A percentile compares a stretch with the other conserved stretches of the same genome.
Conservation (phyloP, 148 eudicot genomes). For the Camellia sinensis region DNA sequence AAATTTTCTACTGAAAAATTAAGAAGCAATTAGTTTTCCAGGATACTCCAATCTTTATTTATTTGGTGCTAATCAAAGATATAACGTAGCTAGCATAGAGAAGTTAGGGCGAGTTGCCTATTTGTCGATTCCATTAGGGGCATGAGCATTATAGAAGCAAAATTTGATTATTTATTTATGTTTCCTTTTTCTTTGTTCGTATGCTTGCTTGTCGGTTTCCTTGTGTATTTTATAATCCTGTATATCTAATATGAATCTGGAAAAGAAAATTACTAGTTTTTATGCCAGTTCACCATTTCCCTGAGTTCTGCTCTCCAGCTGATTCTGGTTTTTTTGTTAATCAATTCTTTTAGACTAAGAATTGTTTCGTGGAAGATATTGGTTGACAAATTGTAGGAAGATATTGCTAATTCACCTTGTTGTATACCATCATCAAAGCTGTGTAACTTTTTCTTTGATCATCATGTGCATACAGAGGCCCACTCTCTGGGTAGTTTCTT, state of each 20-base stretch:
- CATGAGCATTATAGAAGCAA: neutral
- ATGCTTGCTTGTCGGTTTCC: neutral
- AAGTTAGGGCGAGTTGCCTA: too few species aligned
- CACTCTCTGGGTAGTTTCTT: constrained; percentile 57
- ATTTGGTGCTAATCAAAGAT: constrained; percentile 5
- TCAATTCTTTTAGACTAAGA: neutral
- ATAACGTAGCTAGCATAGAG: neutral
- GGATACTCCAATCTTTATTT: neutral
- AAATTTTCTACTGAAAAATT: neutral
- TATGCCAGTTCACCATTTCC: neutral
- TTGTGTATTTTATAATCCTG: neutral
- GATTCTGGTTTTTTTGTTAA: neutral
- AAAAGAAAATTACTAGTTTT: neutral
- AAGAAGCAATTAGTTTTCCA: neutral
- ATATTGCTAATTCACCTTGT: neutral
- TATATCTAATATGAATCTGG: neutral
- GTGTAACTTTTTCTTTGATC: constrained; percentile 7
- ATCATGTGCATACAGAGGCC: constrained; percentile 17
- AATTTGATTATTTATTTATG: neutral
- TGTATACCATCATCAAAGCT: neutral
- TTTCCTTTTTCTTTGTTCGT: neutral
- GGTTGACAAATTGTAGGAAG: neutral
- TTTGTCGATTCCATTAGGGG: too few species aligned
- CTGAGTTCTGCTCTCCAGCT: neutral
- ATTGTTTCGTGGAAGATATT: neutral